Conservation (phyloP, 352 stramenopile genomes). For the Phytophthora cactorum region DNA sequence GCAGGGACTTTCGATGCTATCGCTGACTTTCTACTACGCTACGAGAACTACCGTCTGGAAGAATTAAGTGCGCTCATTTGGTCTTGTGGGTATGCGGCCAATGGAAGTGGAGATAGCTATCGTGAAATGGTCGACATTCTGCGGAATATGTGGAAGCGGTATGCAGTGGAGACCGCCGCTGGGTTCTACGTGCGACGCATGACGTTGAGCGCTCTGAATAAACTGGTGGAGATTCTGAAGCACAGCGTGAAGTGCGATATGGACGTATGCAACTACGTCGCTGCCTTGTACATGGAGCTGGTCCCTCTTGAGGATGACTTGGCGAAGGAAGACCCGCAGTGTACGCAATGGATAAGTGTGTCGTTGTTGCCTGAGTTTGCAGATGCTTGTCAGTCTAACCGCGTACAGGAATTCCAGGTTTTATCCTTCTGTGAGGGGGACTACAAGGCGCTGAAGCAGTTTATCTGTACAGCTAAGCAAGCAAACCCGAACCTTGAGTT, state of each 20-base stretch:
- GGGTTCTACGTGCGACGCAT: slow-evolving; percentile 72
- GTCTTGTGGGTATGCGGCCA: slow-evolving; percentile 56
- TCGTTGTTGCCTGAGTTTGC: slow-evolving; percentile 76
- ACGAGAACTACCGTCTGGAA: slow-evolving; percentile 61
- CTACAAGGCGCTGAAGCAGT: slow-evolving; percentile 74
- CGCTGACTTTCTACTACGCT: slow-evolving; percentile 57
- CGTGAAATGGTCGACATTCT: slow-evolving; percentile 62
- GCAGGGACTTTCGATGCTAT: slow-evolving; percentile 74
- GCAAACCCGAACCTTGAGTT: slow-evolving; percentile 65
- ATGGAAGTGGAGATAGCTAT: slow-evolving; percentile 33
- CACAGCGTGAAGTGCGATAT: slow-evolving; percentile 71
- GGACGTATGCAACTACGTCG: slow-evolving; percentile 69
- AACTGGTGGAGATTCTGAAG: slow-evolving; percentile 78
- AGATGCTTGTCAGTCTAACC: slow-evolving; percentile 66
- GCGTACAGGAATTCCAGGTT: slow-evolving; percentile 66
- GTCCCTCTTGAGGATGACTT: slow-evolving; percentile 64
- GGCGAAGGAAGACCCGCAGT: slow-evolving; percentile 61
- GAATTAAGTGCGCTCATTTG: slow-evolving; percentile 72
- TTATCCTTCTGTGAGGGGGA: slow-evolving; percentile 71
- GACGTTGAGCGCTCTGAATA: slow-evolving; percentile 77
- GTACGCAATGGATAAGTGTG: slow-evolving; percentile 71
- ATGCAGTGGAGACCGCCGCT: slow-evolving; percentile 28
- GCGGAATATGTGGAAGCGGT: slow-evolving; percentile 40
- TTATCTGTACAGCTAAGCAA: slow-evolving; percentile 74
- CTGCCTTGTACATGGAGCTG: slow-evolving; percentile 66